These are phyloP conservation scores for Chalciporus sphaerocephalus DNA, from an alignment of 768 basidiomycete species.

Conservation along the genomic window DNA sequence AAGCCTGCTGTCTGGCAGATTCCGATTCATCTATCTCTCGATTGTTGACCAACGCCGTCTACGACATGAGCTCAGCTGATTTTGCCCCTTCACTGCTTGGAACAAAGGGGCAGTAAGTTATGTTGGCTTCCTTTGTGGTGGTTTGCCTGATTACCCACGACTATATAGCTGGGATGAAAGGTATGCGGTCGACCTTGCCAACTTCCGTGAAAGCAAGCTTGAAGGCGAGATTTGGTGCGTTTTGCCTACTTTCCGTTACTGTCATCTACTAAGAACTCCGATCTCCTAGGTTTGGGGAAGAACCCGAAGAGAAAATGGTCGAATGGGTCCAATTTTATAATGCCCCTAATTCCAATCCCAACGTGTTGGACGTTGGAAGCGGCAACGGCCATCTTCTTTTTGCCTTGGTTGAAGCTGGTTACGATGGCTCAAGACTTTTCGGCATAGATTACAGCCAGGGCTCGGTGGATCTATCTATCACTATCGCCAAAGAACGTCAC, in stretches of 20 bases:
- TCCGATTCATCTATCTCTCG: background rate
- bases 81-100: slow-evolving; percentile 72
- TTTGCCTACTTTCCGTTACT: background rate
- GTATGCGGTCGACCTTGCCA: slow-evolving; percentile 64
- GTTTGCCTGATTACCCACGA: background rate
- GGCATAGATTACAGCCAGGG: slow-evolving; percentile 79
- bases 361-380: slow-evolving; percentile 70
- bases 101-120: slow-evolving; percentile 69
- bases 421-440: slow-evolving; percentile 44
- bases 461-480: slow-evolving; percentile 59
- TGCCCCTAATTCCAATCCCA: slow-evolving; percentile 44
- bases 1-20: slow-evolving; percentile 3
- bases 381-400: slow-evolving; percentile 79
- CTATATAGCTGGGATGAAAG: slow-evolving; percentile 68
- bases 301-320: slow-evolving; percentile 75
- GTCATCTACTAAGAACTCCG: background rate
- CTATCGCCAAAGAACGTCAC: slow-evolving; percentile 45
- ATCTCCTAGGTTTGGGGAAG: slow-evolving; percentile 67
- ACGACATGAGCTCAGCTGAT: slow-evolving; percentile 37
- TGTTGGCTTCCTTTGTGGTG: background rate
- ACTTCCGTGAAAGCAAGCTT: slow-evolving; percentile 74
- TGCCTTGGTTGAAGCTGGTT: slow-evolving; percentile 64
- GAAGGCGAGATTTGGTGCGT: slow-evolving; percentile 82
- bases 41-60: background rate
- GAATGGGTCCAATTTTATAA: slow-evolving; percentile 60